These are phyloP conservation scores for Microbotryum violaceum DNA, from an alignment of 1,284 basidiomycete genomes.

Conservation along the genomic window DNA sequence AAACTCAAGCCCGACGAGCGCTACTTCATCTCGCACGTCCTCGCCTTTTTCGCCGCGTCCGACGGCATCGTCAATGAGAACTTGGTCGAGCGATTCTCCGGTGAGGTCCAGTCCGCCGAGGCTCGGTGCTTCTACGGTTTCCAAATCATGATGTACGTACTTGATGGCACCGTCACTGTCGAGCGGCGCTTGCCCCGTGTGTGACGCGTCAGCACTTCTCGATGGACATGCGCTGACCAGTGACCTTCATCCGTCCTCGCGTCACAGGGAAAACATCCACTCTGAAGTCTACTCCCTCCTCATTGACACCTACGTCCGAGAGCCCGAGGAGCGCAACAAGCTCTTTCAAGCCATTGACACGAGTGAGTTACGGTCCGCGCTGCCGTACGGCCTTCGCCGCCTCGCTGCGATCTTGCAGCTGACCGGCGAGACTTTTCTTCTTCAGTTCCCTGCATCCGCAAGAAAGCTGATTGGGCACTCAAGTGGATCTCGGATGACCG, in stretches of 20 bases:
- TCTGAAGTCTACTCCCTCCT: conserved; percentile 53
- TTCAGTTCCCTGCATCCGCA: conserved; percentile 35
- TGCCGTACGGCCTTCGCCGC: background rate
- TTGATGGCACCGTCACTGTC: background rate
- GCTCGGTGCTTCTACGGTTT: conserved; percentile 48
- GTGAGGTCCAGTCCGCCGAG: conserved; percentile 46
- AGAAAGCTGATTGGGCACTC: conserved; percentile 42
- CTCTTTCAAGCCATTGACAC: conserved; percentile 52
- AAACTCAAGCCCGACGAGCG: conserved; percentile 45
- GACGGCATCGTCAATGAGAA: conserved; percentile 49
- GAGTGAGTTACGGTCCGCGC: conserved; percentile 35
- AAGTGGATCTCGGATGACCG: conserved; percentile 45
- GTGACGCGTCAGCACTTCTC: background rate
- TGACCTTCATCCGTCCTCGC: background rate
- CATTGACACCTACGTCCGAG: conserved; percentile 53
- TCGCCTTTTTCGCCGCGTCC: conserved; percentile 47
- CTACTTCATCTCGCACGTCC: conserved; percentile 46
- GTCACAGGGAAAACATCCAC: conserved; percentile 49
- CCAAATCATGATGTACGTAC: conserved; percentile 46
- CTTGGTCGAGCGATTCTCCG: conserved; percentile 45
- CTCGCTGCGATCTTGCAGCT: background rate
- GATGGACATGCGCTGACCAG: background rate
- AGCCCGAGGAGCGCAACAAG: conserved; percentile 47
- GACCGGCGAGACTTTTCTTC: background rate
- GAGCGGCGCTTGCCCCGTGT: background rate